Evolutionary conservation across 805 yeast species (phyloP), one percentile per base, ranked within the genome.

Genomic region (Starmerella apicola): DNA sequence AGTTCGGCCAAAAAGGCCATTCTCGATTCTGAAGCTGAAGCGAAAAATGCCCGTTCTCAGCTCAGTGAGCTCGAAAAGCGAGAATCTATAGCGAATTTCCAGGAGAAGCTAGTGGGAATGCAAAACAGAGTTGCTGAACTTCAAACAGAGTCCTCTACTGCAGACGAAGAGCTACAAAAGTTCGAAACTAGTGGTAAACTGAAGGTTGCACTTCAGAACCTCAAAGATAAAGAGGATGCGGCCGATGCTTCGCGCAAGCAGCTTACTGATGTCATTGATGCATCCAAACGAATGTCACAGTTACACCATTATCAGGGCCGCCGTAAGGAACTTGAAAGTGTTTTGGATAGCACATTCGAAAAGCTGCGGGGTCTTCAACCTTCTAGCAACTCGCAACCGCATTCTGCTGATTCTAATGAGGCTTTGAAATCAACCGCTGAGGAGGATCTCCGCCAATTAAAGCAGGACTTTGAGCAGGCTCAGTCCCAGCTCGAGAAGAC

Each of bases 211-310:
- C 8, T 18, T 20, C 22, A n/a, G 8, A 22, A 8, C 13, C 32
- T 44, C 16, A 15, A 2, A 3, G 42, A 34, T 12, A 24, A 20
- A 3, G 45, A 46, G n/a, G 16, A 7, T 3, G 10, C 2, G 15
- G 41, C 32, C 10, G 42, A 30, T 5, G 28, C 32, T 2, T 38
- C 42, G 6, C 25, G 34, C 7, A 20, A 9, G 5, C 6, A 7
- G 16, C 34, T 32, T 8, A 20, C 24, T 5, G 34, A 32, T 7
- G 25, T 21, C 22, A 32, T 32, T 10, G 26, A 21, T 15, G 34
- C 12, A 8, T 32, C 34, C 19, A 32, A 32, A 13, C n/a, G 30
- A 17, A 8, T 27, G 15, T 27, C 30, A 7, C 30, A 27, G 15
- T 27, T 27, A 13, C 30, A 27, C 7, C 30, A 27, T 13, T 27